Conservation (phyloP, 768 basidiomycete species). For the Pseudohyphozyma bogoriensis region DNA sequence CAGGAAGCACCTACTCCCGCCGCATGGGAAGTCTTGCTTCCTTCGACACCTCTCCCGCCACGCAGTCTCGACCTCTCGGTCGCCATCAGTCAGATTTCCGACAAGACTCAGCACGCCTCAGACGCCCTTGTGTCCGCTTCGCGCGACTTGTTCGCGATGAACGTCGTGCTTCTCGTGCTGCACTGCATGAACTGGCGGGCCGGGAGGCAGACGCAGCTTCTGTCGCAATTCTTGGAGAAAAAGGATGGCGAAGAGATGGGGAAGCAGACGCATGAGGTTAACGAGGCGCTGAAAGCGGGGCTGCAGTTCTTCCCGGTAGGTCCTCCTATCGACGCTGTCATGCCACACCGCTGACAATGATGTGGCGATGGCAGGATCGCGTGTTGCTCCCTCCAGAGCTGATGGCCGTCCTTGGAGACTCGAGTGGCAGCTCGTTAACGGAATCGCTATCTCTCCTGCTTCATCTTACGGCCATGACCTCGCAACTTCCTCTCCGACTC, state of each 20-base stretch:
- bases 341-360: not conserved
- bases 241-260: too few relatives aligned
- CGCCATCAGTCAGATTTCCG: slow-evolving; percentile 7
- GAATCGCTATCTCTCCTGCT: slow-evolving; percentile 13
- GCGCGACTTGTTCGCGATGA: slow-evolving; percentile 21
- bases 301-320: slow-evolving; percentile 21
- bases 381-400: slow-evolving; percentile 22
- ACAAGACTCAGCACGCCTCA: not conserved
- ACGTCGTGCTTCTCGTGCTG: slow-evolving; percentile 9
- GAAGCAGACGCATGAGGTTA: too few relatives aligned
- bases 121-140: slow-evolving; percentile 1
- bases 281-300: slow-evolving; percentile 5
- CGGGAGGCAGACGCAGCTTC: slow-evolving; percentile 6
- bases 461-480: slow-evolving; percentile 17
- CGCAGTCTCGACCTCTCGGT: slow-evolving; percentile 6
- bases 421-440: not conserved
- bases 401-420: slow-evolving; percentile 5
- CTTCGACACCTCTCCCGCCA: slow-evolving; percentile 1
- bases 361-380: slow-evolving; percentile 2
- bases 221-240: slow-evolving; percentile 10
- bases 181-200: slow-evolving; percentile 12
- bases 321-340: not conserved
- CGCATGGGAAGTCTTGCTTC: slow-evolving; percentile 15
- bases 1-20: slow-evolving; percentile 20
- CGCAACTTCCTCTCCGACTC: slow-evolving; percentile 6